Evolutionary conservation across 345 rosid species (phyloP).

Genomic region (Litchi chinensis): DNA sequence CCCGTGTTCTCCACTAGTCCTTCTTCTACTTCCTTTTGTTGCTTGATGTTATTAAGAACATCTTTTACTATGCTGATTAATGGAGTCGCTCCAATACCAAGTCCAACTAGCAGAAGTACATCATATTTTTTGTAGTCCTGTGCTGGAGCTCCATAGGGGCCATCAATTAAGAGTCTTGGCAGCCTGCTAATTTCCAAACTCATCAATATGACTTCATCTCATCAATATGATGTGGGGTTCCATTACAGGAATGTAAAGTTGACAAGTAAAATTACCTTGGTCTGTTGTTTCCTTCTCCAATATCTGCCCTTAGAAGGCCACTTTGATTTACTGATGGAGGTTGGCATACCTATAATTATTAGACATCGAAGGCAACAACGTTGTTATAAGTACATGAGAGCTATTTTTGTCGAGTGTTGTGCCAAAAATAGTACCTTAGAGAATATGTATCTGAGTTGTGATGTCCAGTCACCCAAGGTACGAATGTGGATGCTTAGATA

Average conservation of each 20-base stretch:
- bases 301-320: constrained; percentile 61
- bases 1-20: constrained; percentile 27
- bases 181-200: constrained; percentile 39
- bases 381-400: not conserved
- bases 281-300: constrained; percentile 31
- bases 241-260: too few species aligned
- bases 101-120: constrained; percentile 73
- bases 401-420: not conserved
- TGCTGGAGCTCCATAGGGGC: constrained; percentile 85
- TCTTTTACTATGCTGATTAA: constrained; percentile 78
- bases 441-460: constrained; percentile 64
- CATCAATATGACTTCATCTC: not conserved
- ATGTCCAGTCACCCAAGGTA: constrained; percentile 82
- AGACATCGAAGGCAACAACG: not conserved
- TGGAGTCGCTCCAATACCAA: constrained; percentile 86
- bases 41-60: constrained; percentile 78
- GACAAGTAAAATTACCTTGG: constrained; percentile 43
- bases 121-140: constrained; percentile 83
- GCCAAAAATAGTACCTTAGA: constrained; percentile 38
- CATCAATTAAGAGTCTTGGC: constrained; percentile 73
- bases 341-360: constrained; percentile 50
- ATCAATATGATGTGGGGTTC: not conserved
- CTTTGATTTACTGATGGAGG: constrained; percentile 60
- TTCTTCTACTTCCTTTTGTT: constrained; percentile 48
- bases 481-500: constrained; percentile 65